These are phyloP conservation scores for Solanum tarapatanum DNA, from an alignment of 257 asterid genomes.

Conservation along the genomic window DNA sequence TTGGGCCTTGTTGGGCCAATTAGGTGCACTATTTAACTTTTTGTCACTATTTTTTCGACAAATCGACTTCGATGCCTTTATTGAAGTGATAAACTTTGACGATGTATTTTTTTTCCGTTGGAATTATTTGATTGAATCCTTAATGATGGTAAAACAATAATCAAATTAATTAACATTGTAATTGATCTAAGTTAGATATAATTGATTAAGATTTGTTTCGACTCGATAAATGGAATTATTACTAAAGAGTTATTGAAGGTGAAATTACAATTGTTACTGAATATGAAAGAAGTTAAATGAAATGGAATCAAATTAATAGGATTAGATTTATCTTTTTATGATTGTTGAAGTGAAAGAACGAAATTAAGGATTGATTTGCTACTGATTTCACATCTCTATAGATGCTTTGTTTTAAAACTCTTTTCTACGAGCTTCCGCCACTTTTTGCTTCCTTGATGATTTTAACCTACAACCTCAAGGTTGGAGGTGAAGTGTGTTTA, in stretches of 20 bases:
- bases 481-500: neutral
- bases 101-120: too few species aligned
- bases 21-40: neutral
- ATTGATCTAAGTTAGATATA: neutral
- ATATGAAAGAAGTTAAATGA: neutral
- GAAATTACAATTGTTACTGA: neutral
- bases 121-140: neutral
- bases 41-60: neutral
- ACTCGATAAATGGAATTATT: rapidly evolving
- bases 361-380: neutral
- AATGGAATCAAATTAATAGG: neutral
- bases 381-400: neutral
- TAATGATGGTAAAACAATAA: neutral
- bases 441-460: neutral
- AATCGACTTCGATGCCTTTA: too few species aligned
- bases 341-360: neutral
- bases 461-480: neutral
- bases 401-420: too few species aligned
- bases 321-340: neutral
- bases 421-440: too few species aligned
- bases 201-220: neutral
- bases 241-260: neutral
- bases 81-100: neutral
- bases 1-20: neutral
- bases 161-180: neutral